Evolutionary conservation across 495 filamentous ascomycete species (phyloP).

Genomic region (Daldinia childiae): DNA sequence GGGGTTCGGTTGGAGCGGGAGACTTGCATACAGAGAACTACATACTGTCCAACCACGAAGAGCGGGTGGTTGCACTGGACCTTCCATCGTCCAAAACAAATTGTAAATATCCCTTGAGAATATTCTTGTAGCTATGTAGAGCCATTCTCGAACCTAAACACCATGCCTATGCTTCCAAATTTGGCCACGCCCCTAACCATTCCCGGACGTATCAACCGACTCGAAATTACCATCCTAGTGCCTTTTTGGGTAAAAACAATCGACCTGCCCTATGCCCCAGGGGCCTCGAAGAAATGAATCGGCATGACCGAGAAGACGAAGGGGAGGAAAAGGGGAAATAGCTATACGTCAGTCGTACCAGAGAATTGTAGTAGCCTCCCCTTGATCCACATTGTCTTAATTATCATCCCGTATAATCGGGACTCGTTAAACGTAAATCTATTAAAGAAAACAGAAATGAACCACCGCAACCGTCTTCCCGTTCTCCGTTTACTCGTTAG

Average conservation of each 20-base stretch:
- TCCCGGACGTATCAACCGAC: background rate
- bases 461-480: background rate
- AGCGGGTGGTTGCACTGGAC: background rate
- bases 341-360: background rate
- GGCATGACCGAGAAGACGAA: background rate
- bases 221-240: constrained; percentile 9
- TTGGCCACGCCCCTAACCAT: constrained; percentile 18
- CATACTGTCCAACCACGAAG: constrained; percentile 17
- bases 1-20: constrained; percentile 17
- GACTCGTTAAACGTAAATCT: background rate
- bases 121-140: constrained; percentile 6
- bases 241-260: constrained; percentile 14
- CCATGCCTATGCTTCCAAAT: constrained; percentile 40
- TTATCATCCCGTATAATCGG: background rate
- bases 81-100: constrained; percentile 5
- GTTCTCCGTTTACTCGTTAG: constrained; percentile 19
- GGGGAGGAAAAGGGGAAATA: background rate
- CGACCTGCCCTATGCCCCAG: background rate
- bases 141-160: constrained; percentile 23
- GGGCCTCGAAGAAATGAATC: constrained; percentile 5
- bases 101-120: constrained; percentile 17
- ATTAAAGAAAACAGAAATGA: background rate
- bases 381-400: background rate
- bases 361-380: background rate
- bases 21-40: constrained; percentile 26